phyloP scores from a whole-genome alignment of 345 rosid species.

The Ailanthus altissimus region DNA sequence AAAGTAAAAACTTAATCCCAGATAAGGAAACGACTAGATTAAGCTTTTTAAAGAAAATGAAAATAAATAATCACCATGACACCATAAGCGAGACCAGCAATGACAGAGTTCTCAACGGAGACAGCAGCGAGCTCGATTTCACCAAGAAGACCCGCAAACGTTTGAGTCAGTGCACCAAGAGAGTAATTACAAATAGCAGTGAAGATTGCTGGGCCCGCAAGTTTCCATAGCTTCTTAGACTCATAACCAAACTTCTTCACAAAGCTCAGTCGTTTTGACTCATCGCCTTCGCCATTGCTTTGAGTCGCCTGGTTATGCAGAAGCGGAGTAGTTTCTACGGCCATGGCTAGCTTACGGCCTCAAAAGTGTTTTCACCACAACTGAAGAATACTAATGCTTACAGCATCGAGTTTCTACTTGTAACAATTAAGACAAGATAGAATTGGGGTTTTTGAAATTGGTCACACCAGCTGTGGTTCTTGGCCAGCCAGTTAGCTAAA shows the following conservation, averaged over 20 bases:
- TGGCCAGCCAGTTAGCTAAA: conserved; percentile 1
- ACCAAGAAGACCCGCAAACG: conserved; percentile 68
- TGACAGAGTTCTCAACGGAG: conserved; percentile 82
- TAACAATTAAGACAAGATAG: background rate
- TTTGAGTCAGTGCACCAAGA: conserved; percentile 87
- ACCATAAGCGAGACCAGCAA: conserved; percentile 85
- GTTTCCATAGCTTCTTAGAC: conserved; percentile 70
- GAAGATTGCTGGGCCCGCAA: conserved; percentile 92
- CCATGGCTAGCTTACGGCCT: conserved; percentile 15
- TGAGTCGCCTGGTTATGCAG: conserved; percentile 7
- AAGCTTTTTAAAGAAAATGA: background rate
- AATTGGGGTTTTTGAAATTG: too few relatives aligned
- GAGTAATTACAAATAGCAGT: conserved; percentile 76
- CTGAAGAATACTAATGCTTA: background rate
- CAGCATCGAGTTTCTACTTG: background rate
- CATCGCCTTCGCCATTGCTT: background rate
- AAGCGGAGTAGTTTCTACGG: conserved; percentile 43
- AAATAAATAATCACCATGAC: conserved; percentile 56
- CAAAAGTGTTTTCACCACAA: background rate
- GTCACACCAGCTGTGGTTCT: conserved; percentile 1
- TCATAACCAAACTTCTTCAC: conserved; percentile 59
- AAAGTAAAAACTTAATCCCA: background rate
- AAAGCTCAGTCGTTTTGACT: background rate
- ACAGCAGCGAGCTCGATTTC: conserved; percentile 90
- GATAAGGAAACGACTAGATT: background rate